Evolutionary conservation across 805 yeast genomes (phyloP), one percentile per base, ranked within the genome.

Genomic region (Teunomyces tritomae): DNA sequence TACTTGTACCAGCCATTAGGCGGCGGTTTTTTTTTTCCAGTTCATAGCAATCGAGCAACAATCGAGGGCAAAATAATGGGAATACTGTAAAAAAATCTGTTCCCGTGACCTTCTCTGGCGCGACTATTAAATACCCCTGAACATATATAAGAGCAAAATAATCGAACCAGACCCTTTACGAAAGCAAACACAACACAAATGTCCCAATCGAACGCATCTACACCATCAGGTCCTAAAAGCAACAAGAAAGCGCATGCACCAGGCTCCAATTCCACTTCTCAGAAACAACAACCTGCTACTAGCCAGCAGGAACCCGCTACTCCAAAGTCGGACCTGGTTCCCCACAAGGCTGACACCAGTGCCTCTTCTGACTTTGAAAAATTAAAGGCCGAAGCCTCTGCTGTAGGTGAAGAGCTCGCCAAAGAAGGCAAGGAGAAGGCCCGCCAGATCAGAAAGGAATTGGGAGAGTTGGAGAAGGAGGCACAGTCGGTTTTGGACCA

Each of bases 301-400:
- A 20, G 5, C 24, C 4, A 20, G 24, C 24, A 5, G 24, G 24
- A 20, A 20, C 17, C 13, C 34, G 10, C 11, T 7, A 5, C 34
- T 16, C 34, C 34, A 14, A 32, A 13, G 34, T 14, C 34, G 8
- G 34, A 32, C 17, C 34, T 58, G 27, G 51, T 58, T n/a, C 62
- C 66, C 8, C 46, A 46, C 24, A 53, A 52, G 27, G 62, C 62
- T 13, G 65, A 61, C 48, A 49, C 58, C 26, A 52, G 60, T 28
- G 50, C 49, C 36, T 56, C 55, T 20, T 53, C 57, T 36, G 61
- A 62, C 26, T 57, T 61, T 34, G 58, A 58, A 16, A 52, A 57
- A 45, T 51, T 55, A 46, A 61, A 57, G 52, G 45, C 56, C 46
- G 54, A 61, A 35, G 57, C 58, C 35, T 45, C 57, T 44, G 50